Base-by-base conservation (phyloP, 2,329 filamentous ascomycete genomes). In the Metarhizium humberi region DNA sequence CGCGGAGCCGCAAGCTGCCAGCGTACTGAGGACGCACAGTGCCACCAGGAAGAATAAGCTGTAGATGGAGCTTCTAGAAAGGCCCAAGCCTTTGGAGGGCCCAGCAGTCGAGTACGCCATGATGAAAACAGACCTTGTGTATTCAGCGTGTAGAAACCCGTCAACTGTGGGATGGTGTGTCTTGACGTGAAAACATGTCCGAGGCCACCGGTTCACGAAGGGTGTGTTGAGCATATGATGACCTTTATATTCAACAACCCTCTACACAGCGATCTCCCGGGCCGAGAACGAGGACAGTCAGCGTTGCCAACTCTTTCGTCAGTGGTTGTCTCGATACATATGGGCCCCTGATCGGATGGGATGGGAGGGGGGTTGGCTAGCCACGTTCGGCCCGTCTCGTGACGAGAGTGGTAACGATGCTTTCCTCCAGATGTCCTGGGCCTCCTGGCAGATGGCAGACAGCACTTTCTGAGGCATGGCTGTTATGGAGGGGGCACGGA, bases 21-120 rank as follows among this genome's bases (percentile, higher is more conserved):
- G 40, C 14, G 51, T 51, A 48, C 47, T 45, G 50, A 55, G 25
- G 30, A 55, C 8, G 38, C 43, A 25, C 16, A 48, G n/a, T 14
- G 50, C 25, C 10, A 18, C 42, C 20, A 55, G 14, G 32, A 50
- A 30, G 46, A 62, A 53, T 34, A 63, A 10, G 50, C 42, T 48
- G 25, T 52, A 38, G 46, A 59, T 34, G 50, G 51, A 54, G 50
- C 46, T 57, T 34, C 29, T 51, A 34, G 30, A 54, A 18, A 52
- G 20, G 8, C 54, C 43, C 10, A 3, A 18, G n/a, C 52, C 25
- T 25, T 36, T 20, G 16, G 48, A 13, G 6, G 34, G 18, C 8
- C 38, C 32, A n/a, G 5, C n/a, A 5, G 3, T 46, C 18, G 46
- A 40, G 40, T 1, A 42, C 16, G 38, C 20, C 55, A 54, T 56